Evolutionary conservation across 257 asterid species (phyloP), one percentile per base, ranked within the genome.

Genomic region (Lycium ferocissimum): DNA sequence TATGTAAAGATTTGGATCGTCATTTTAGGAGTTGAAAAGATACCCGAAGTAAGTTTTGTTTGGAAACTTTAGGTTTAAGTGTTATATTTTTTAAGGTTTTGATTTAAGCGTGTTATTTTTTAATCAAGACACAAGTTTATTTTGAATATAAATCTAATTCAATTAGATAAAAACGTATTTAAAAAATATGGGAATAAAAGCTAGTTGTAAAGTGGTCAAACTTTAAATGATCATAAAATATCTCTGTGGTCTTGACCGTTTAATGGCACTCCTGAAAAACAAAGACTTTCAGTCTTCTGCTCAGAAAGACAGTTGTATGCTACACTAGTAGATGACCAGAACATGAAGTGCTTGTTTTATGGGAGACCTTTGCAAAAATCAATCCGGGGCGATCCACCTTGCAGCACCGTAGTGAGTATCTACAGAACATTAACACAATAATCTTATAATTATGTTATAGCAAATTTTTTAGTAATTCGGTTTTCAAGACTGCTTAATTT

Each of bases 281-380:
- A 97, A 57, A 93, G 98, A 93, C 98, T 93, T 57, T 96, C 98
- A 10, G 98, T 94, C 56, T 96, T 94, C 91, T 94, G 94, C 88
- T 96, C 98, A 45, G 91, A 89, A 13, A 94, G 93, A 86, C 99
- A 93, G 85, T 70, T 96, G 83, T 94, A 96, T 76, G 98, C 97
- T 37, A 92, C 90, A 92, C 81, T 94, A 85, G 90, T 93, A 12
- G 98, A 96, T 88, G 99, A 96, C 79, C 93, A 93, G 88, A 69
- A 91, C 71, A 94, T 91, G 84, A 94, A 93, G 91, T 91, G 93
- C 61, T 89, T 94, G 92, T 93, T 94, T 75, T 90, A 88, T 18
- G 97, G 93, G 76, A 93, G 92, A 88, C 94, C 99, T 56, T 86
- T 94, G 87, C 98, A 96, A 92, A 91, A 88, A 83, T 89, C 94